Evolutionary conservation across 2,329 filamentous ascomycete genomes (phyloP).

Genomic region (Mariannaea elegans): DNA sequence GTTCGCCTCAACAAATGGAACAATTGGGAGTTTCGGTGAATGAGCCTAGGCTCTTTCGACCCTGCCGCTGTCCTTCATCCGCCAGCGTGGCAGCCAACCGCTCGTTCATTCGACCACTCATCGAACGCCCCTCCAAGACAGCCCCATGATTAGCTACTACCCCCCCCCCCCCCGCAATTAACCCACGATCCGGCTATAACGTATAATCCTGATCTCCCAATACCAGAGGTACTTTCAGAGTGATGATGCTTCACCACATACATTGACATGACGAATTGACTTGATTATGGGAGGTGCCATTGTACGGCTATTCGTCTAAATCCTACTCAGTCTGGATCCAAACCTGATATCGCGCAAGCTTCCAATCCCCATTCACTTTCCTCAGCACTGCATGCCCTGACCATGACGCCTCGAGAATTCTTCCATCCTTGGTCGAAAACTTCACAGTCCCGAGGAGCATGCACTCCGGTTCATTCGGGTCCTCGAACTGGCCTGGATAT

Average conservation of each 20-base stretch:
- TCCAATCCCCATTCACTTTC: constrained; percentile 44
- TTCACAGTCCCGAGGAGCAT: constrained; percentile 46
- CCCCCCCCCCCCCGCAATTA: not conserved
- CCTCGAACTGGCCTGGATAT: constrained; percentile 50
- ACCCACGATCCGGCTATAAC: constrained; percentile 11
- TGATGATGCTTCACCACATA: constrained; percentile 20
- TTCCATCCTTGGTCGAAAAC: constrained; percentile 40
- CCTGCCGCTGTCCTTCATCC: constrained; percentile 7
- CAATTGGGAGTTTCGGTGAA: not conserved
- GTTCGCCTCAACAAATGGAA: too few species aligned
- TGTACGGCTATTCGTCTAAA: too few species aligned
- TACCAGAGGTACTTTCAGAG: not conserved
- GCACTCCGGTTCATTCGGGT: constrained; percentile 40
- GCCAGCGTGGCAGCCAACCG: constrained; percentile 13
- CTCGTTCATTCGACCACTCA: constrained; percentile 14
- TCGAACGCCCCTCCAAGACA: constrained; percentile 3
- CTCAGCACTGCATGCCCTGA: constrained; percentile 44
- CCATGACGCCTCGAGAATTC: constrained; percentile 41
- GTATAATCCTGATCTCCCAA: not conserved
- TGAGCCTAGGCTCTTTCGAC: not conserved
- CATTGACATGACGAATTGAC: not conserved
- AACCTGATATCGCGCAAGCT: constrained; percentile 45
- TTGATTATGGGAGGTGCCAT: too few species aligned
- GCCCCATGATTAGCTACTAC: not conserved
- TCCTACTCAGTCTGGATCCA: constrained; percentile 42